phyloP scores from a whole-genome alignment of 1,284 basidiomycete species.

The Microbotryum scabiosae region DNA sequence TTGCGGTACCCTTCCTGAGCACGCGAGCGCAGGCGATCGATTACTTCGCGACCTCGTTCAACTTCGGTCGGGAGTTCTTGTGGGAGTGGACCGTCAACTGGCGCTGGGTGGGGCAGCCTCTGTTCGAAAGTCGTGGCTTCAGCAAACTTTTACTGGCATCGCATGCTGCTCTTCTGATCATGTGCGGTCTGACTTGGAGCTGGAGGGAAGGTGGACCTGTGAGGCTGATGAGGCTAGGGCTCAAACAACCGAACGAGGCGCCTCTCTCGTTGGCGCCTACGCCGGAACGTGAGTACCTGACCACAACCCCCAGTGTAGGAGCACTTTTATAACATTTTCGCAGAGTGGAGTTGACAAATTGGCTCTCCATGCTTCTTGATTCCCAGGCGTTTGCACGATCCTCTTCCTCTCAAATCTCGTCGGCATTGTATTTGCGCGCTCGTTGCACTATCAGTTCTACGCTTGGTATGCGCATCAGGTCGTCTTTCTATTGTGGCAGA shows the following conservation, averaged over 20 bases:
- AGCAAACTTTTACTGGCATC: conserved; percentile 56
- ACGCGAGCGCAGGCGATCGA: conserved; percentile 45
- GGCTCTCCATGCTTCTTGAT: no score
- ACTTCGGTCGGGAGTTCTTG: conserved; percentile 79
- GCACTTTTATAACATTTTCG: no score
- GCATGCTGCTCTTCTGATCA: conserved; percentile 55
- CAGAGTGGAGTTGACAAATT: no score
- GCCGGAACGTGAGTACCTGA: conserved; percentile 5
- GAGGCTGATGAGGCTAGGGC: conserved; percentile 50
- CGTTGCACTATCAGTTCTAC: conserved; percentile 97
- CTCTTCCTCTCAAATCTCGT: conserved; percentile 88
- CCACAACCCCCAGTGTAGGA: no score
- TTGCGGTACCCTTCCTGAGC: conserved; percentile 68
- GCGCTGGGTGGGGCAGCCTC: conserved; percentile 69
- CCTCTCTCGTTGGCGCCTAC: neutral
- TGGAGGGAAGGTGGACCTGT: conserved; percentile 52
- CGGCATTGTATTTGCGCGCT: conserved; percentile 86
- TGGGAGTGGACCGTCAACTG: conserved; percentile 99
- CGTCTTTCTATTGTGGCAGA: conserved; percentile 73
- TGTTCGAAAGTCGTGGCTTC: conserved; percentile 53
- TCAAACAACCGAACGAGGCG: conserved; percentile 46
- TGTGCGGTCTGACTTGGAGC: conserved; percentile 52
- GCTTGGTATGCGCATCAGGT: conserved; percentile 93
- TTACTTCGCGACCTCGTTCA: conserved; percentile 73
- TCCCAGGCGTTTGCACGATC: conserved; percentile 64